Base-by-base conservation (phyloP, 1,139 yeast species). In the Geotrichum australiense region DNA sequence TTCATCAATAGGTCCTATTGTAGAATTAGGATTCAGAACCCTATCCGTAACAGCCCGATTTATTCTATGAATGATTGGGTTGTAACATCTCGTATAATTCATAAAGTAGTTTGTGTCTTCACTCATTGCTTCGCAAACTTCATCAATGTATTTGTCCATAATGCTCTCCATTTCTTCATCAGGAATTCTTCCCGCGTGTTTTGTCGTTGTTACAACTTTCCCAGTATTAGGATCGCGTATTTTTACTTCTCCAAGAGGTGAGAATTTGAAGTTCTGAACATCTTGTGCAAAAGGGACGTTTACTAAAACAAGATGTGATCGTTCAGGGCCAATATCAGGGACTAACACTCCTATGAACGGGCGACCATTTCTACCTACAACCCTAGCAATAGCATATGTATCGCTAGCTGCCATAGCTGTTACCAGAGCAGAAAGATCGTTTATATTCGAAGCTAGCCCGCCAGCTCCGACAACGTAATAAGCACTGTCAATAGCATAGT, bases 261-360 rank as follows among this genome's bases (percentile, higher is more conserved):
- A 80, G 51, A 83, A 81, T 35, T 68, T 67, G 12, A 82, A 77
- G 11, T 73, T 64, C 49, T 80, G 76, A 50, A 77, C 81, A 56
- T 89, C 96, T 52, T 86, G 95, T 25, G 73, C 71, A 59, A 75
- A 84, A 1, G 96, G 94, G n/a, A 87, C 57, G 32, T 79, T 66
- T 5, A 61, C 59, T 43, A 69, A 50, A 2, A 71, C 53, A 29
- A 76, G 56, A 12, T 51, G 53, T 23, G 56, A 58, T 8, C 50
- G 48, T 3, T 50, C 58, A 4, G 42, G 46, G n/a, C 62, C 57
- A 25, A 66, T 57, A 34, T 64, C 55, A 0, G 91, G 77, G 23
- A 37, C 37, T 32, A 33, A 22, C 2, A 23, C 46, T 14, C 36
- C 29, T 58, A 81, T 66, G 19, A 36, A 36, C 21, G 35, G 32